A percentile compares a stretch with the other conserved stretches of the same genome.
phyloP scores from a whole-genome alignment of 176 grass and related monocot genomes.

The Secale cereale region DNA sequence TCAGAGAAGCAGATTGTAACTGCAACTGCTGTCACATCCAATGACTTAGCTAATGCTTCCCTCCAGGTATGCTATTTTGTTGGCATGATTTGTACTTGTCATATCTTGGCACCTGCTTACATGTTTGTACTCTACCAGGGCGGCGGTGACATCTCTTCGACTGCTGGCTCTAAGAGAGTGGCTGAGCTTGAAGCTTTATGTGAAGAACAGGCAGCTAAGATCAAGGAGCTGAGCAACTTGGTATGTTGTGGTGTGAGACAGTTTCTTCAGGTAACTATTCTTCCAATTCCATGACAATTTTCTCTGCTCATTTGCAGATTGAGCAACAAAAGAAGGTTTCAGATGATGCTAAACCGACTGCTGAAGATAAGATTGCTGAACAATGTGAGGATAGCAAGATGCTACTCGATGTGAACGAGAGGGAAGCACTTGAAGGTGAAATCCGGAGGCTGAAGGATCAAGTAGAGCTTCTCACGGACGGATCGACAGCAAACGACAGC shows the following conservation, averaged over 20 bases:
- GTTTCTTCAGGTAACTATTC: constrained; percentile 7
- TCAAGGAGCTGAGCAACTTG: constrained; percentile 57
- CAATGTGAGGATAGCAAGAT: constrained; percentile 15
- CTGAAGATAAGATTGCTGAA: constrained; percentile 23
- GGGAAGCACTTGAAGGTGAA: constrained; percentile 42
- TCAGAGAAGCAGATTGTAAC: constrained; percentile 49
- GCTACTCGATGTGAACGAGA: constrained; percentile 26
- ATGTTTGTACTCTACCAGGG: constrained; percentile 30
- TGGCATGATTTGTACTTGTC: neutral
- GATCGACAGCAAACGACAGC: constrained; percentile 21
- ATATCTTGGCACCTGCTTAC: neutral
- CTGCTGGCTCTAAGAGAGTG: constrained; percentile 56
- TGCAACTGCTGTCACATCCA: constrained; percentile 9
- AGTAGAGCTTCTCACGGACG: constrained; percentile 29
- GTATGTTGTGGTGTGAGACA: constrained; percentile 38
- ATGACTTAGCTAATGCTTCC: neutral
- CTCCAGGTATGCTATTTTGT: constrained; percentile 29
- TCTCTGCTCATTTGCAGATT: constrained; percentile 44
- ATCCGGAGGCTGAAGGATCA: constrained; percentile 54
- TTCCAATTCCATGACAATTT: constrained; percentile 29
- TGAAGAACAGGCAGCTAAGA: constrained; percentile 75
- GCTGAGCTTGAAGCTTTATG: constrained; percentile 81
- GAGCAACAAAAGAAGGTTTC: constrained; percentile 45
- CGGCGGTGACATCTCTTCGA: neutral
- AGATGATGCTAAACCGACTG: constrained; percentile 28